Evolutionary conservation across 345 rosid species (phyloP), one percentile per base, ranked within the genome.

Genomic region (Noccaea bulbosa): DNA sequence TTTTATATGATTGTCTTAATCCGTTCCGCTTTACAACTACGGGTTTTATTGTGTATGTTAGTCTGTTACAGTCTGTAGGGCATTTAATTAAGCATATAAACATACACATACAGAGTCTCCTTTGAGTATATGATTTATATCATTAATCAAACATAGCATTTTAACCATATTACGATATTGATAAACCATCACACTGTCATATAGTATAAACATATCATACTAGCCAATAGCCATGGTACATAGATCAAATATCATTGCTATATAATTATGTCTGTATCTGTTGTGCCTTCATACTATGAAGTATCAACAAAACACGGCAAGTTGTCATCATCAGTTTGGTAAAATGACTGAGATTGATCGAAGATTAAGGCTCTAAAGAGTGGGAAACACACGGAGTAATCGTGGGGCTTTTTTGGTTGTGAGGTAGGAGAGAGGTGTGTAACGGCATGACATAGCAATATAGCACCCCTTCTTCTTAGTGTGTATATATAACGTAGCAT

Each of bases 401-500:
- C 49, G 75, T 76, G 71, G 8, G 33, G 34, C 14, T 44, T 39
- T 39, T 58, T 61, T 68, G 61, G 66, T 63, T 54, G 70, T 17
- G 20, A 47, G 60, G 75, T 76, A 62, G 79, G 71, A 55, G 70
- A 47, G 65, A 69, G 59, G 79, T 55, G 59, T 56, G 53, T 8
- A 32, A 69, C 44, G 11, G 47, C 79, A 76, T 69, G 79, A 32
- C 52, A 49, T 46, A 63, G 5, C 17, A 22, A 32, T 45, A 49
- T 46, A 63, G 5, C 17, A 22, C 8, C 27, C 43, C 46, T 35
- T 53, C 9, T 30, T 41, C 55, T 22, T 59, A 7, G 20, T 38
- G 39, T 12, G 8, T 38, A 8, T 17, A 69, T 65, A 48, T 47
- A 73, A 61, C 52, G 44, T 53, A 61, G 78, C 43, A 43, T 60